phyloP scores from a whole-genome alignment of 805 yeast species.

The Ogataea nakhonphanomensis region DNA sequence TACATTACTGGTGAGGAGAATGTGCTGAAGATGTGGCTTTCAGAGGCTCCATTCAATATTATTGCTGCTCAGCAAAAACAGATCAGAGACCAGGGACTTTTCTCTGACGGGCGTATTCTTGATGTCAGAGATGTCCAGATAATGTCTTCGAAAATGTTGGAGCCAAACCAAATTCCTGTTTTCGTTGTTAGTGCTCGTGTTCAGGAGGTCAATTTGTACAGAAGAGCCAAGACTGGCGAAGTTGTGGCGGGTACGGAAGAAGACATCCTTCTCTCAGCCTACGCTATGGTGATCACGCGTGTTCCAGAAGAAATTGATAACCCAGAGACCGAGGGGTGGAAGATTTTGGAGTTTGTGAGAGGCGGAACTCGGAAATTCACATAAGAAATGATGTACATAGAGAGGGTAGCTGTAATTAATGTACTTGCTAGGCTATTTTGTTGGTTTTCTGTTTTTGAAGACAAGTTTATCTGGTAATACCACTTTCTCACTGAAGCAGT shows the following conservation, averaged over 20 bases:
- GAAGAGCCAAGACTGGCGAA: slow-evolving; percentile 88
- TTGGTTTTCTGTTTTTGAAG: slow-evolving; percentile 20
- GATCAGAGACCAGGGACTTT: slow-evolving; percentile 83
- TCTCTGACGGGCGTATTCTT: slow-evolving; percentile 85
- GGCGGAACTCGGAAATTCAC: slow-evolving; percentile 88
- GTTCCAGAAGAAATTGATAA: slow-evolving; percentile 89
- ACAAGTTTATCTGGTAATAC: slow-evolving; percentile 1
- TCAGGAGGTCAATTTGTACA: slow-evolving; percentile 88
- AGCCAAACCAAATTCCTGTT: slow-evolving; percentile 90
- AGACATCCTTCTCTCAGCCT: slow-evolving; percentile 86
- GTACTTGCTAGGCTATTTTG: slow-evolving; percentile 5
- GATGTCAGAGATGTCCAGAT: slow-evolving; percentile 96
- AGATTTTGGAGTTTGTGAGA: slow-evolving; percentile 87
- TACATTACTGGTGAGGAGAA: slow-evolving; percentile 87
- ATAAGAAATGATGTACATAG: slow-evolving; percentile 20
- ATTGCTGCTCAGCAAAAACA: slow-evolving; percentile 93
- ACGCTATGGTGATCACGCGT: slow-evolving; percentile 94
- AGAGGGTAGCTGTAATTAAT: slow-evolving; percentile 3
- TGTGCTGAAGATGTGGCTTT: slow-evolving; percentile 83
- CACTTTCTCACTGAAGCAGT: slow-evolving; percentile 8
- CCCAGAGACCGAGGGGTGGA: slow-evolving; percentile 95
- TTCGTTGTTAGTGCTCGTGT: slow-evolving; percentile 93
- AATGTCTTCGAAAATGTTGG: slow-evolving; percentile 79
- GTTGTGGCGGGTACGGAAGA: slow-evolving; percentile 95
- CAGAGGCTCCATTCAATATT: slow-evolving; percentile 95